Evolutionary conservation across 2,329 filamentous ascomycete species (phyloP), one percentile per base, ranked within the genome.

Genomic region (Periconia sp.): DNA sequence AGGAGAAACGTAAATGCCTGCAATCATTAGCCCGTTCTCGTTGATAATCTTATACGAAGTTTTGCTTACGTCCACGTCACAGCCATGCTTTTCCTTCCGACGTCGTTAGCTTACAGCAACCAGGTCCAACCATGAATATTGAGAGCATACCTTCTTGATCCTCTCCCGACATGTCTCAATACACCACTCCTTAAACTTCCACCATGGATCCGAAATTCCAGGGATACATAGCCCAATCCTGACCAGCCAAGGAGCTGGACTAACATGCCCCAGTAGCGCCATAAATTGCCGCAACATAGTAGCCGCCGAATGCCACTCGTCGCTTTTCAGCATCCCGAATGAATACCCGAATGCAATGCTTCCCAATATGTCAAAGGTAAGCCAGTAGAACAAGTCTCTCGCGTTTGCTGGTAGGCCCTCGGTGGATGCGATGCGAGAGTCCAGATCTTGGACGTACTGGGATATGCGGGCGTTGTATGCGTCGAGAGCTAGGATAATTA

Each of bases 351-450:
- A 67, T 17, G 56, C 59, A 7, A 72, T 52, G 25, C 72, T 70
- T 9, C 70, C 70, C 65, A 77, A 75, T 22, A 76, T 63, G 40
- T 77, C 74, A 48, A 76, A 70, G 17, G 64, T 59, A 33, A 75
- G 55, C 49, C 61, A 28, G 11, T 28, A 28, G 25, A 28, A 28
- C 25, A 5, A 28, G 25, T 28, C 11, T 6, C 5, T 6, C 5
- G 15, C 25, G 11, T 28, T 28, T 12, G 15, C 25, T 12, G 25
- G 25, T 28, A 12, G 23, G 23, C 23, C 23, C 23, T 12, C 23
- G 23, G 23, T 25, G 23, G 23, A 25, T 25, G 23, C 23, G 23
- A 25, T 25, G 23, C 23, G 23, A 25, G 23, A 25, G 23, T 25
- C 23, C 23, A 25, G 23, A 12, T 25, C 23, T 25, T 25, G 23